These are phyloP conservation scores for Candida ulmi DNA, from an alignment of 805 yeast species.

Conservation along the genomic window DNA sequence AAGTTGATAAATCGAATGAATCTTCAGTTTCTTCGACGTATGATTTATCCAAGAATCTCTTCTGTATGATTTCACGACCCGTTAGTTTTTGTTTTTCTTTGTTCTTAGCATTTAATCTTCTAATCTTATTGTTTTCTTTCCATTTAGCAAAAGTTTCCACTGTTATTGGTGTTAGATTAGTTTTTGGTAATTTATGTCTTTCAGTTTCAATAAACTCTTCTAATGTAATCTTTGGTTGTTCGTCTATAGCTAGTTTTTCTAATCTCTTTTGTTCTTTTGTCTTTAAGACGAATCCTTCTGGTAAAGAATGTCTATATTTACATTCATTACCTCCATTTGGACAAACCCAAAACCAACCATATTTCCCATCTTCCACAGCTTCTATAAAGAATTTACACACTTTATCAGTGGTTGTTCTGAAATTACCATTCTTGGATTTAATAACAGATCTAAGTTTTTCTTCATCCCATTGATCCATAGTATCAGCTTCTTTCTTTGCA, in stretches of 20 bases:
- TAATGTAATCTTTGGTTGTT: conserved; percentile 83
- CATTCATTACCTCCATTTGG: conserved; percentile 92
- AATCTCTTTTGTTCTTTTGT: conserved; percentile 92
- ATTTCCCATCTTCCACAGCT: conserved; percentile 95
- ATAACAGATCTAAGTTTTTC: conserved; percentile 86
- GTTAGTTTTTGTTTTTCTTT: conserved; percentile 45
- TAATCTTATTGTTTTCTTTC: conserved; percentile 66
- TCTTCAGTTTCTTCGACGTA: conserved; percentile 45
- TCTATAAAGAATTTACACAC: conserved; percentile 92
- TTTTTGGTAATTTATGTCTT: conserved; percentile 71
- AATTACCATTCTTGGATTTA: conserved; percentile 89
- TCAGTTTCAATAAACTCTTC: conserved; percentile 96
- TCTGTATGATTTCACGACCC: conserved; percentile 66
- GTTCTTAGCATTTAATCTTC: conserved; percentile 41
- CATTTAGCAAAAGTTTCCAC: conserved; percentile 73
- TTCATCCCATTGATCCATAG: conserved; percentile 97
- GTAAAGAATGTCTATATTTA: conserved; percentile 91
- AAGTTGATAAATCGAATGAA: conserved; percentile 37
- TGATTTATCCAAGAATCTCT: conserved; percentile 52
- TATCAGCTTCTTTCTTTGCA: conserved; percentile 62
- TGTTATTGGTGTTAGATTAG: conserved; percentile 80
- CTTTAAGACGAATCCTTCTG: conserved; percentile 94
- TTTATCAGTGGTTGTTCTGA: conserved; percentile 87
- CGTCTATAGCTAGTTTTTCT: conserved; percentile 79
- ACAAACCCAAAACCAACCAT: conserved; percentile 99